A percentile compares a stretch with the other conserved stretches of the same genome.
These are phyloP conservation scores for Dendrothele bispora DNA, from an alignment of 768 basidiomycete genomes.

Conservation along the genomic window DNA sequence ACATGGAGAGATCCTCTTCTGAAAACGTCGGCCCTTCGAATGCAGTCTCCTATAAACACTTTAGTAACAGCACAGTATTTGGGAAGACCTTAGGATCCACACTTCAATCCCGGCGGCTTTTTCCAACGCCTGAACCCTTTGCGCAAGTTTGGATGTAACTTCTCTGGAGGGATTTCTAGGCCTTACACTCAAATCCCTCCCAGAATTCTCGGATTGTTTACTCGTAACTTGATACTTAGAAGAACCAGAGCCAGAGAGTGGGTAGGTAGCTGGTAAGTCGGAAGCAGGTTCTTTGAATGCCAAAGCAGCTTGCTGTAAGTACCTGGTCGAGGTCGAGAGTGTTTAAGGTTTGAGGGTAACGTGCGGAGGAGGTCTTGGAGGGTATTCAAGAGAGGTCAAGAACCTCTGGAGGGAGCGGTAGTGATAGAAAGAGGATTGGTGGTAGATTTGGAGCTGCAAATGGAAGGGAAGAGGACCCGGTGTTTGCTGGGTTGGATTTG, in stretches of 20 bases:
- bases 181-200: constrained; percentile 16
- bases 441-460: no score
- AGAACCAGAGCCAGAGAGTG: no score
- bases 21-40: constrained; percentile 35
- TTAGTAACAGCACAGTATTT: neutral
- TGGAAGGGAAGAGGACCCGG: no score
- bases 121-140: constrained; percentile 35
- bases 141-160: constrained; percentile 29
- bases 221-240: no score
- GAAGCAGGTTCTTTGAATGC: constrained; percentile 1
- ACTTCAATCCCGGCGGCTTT: constrained; percentile 36
- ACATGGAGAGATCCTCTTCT: constrained; percentile 39
- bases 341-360: constrained; percentile 4
- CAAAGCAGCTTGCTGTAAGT: neutral
- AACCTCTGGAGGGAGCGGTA: constrained; percentile 4
- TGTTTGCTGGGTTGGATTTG: no score
- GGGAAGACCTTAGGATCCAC: constrained; percentile 5
- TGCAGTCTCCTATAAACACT: constrained; percentile 25
- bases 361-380: constrained; percentile 16
- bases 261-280: neutral
- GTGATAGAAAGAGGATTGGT: no score
- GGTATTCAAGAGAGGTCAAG: constrained; percentile 3
- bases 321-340: constrained; percentile 3
- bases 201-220: no score
- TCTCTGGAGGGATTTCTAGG: constrained; percentile 13